These are phyloP conservation scores for Juglanconis oblonga DNA, from an alignment of 2,329 filamentous ascomycete species.

Conservation along the genomic window DNA sequence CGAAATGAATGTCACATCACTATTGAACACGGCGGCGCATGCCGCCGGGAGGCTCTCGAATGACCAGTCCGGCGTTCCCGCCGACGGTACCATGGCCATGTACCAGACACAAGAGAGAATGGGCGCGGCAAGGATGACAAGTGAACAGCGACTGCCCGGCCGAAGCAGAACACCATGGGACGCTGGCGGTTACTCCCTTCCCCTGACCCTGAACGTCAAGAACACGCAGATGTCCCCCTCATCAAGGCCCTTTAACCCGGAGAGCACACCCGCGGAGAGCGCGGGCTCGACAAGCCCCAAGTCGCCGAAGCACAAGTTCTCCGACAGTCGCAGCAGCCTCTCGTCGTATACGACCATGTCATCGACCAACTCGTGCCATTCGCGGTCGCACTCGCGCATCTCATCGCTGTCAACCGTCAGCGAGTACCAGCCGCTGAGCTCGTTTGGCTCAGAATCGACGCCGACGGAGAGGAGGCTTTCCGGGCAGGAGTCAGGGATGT, in stretches of 20 bases:
- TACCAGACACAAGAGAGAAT: conserved; percentile 8
- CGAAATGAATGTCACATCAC: conserved; percentile 38
- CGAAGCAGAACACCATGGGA: conserved; percentile 49
- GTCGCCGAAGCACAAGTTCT: conserved; percentile 41
- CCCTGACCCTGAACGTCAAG: conserved; percentile 38
- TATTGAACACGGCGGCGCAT: conserved; percentile 35
- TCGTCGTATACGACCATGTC: conserved; percentile 46
- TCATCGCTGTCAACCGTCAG: conserved; percentile 53
- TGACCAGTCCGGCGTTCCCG: conserved; percentile 1
- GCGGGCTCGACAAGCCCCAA: conserved; percentile 28
- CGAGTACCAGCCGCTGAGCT: conserved; percentile 34
- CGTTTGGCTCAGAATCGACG: conserved; percentile 35
- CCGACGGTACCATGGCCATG: conserved; percentile 11
- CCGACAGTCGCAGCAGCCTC: conserved; percentile 51
- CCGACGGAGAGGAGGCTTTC: conserved; percentile 35
- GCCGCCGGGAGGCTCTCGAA: conserved; percentile 10
- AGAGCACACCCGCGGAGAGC: conserved; percentile 20
- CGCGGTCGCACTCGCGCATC: conserved; percentile 47
- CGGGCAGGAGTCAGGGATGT: conserved; percentile 18
- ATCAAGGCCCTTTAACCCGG: conserved; percentile 24
- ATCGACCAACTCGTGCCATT: conserved; percentile 36
- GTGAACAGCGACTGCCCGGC: conserved; percentile 28
- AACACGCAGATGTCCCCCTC: conserved; percentile 23
- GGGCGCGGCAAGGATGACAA: conserved; percentile 18
- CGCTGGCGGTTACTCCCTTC: conserved; percentile 47